Conservation (phyloP, 148 eudicot species). For the Gaultheria prostrata region DNA sequence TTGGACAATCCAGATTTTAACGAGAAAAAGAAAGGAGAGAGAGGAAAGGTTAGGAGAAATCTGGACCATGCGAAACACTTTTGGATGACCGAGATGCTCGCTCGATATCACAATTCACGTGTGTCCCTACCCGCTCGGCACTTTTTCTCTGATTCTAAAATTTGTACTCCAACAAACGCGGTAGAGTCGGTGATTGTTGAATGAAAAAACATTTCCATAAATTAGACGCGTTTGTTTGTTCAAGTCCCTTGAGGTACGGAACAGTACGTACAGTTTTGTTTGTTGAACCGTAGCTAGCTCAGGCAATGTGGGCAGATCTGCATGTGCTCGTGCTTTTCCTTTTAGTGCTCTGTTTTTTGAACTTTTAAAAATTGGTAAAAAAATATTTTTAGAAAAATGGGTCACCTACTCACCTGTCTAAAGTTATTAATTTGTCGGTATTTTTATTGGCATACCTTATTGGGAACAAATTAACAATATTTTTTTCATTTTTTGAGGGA, state of each 20-base stretch:
- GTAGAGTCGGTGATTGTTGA: conserved; percentile 36
- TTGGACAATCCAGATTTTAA: too few species aligned
- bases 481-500: too few species aligned
- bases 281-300: neutral
- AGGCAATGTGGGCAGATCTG: conserved; percentile 25
- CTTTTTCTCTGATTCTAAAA: too few species aligned
- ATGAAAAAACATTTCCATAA: neutral
- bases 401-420: neutral
- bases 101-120: too few species aligned
- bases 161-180: conserved; percentile 11
- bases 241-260: conserved; percentile 35
- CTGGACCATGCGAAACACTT: too few species aligned
- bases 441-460: neutral
- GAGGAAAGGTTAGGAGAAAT: too few species aligned
- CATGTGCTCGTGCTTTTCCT: conserved; percentile 28
- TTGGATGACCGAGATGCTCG: too few species aligned
- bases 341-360: neutral
- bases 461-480: too few species aligned
- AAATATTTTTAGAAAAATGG: too few species aligned
- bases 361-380: neutral
- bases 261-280: conserved; percentile 17
- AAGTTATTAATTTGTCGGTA: neutral
- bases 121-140: too few species aligned
- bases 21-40: too few species aligned
- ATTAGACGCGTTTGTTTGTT: conserved; percentile 38